Percentiles rank a stretch among this genome's conserved stretches.
Conservation (phyloP, 2,329 filamentous ascomycete species). For the Fusarium veterinarium region DNA sequence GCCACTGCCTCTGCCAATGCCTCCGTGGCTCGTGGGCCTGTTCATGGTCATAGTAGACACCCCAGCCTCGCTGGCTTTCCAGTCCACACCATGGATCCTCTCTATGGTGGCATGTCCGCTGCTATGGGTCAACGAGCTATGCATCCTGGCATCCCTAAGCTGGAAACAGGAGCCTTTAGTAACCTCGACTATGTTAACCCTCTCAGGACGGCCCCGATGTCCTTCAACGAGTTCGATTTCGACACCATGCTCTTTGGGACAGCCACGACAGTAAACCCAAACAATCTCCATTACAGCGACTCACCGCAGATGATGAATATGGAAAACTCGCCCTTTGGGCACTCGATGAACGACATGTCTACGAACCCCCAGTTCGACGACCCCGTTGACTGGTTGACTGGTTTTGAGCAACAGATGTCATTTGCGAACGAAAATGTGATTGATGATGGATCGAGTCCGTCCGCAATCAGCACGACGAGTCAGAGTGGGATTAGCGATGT, state of each 20-base stretch:
- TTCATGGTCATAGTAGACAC: conserved; percentile 72
- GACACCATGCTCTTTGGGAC: conserved; percentile 73
- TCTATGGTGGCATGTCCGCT: conserved; percentile 79
- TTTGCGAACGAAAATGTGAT: conserved; percentile 83
- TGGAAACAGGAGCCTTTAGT: conserved; percentile 81
- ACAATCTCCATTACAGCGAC: conserved; percentile 84
- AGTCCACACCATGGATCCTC: conserved; percentile 67
- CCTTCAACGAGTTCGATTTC: conserved; percentile 68
- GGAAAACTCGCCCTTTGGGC: conserved; percentile 71
- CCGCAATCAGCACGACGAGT: conserved; percentile 93
- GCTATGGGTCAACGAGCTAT: conserved; percentile 74
- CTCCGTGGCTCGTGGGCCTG: conserved; percentile 61
- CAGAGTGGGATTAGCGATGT: conserved; percentile 92
- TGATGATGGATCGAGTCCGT: conserved; percentile 94
- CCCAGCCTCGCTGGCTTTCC: conserved; percentile 78
- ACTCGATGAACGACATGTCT: conserved; percentile 68
- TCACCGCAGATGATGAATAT: conserved; percentile 75
- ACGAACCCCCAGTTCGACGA: conserved; percentile 75
- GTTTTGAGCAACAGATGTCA: conserved; percentile 81
- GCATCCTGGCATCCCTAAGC: conserved; percentile 78
- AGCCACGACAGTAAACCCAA: conserved; percentile 75
- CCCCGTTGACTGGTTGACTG: conserved; percentile 83
- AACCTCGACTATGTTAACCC: conserved; percentile 73
- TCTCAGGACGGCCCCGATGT: conserved; percentile 77
- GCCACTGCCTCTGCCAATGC: conserved; percentile 69